Base-by-base conservation (phyloP, 768 basidiomycete genomes). In the Bullera alba region DNA sequence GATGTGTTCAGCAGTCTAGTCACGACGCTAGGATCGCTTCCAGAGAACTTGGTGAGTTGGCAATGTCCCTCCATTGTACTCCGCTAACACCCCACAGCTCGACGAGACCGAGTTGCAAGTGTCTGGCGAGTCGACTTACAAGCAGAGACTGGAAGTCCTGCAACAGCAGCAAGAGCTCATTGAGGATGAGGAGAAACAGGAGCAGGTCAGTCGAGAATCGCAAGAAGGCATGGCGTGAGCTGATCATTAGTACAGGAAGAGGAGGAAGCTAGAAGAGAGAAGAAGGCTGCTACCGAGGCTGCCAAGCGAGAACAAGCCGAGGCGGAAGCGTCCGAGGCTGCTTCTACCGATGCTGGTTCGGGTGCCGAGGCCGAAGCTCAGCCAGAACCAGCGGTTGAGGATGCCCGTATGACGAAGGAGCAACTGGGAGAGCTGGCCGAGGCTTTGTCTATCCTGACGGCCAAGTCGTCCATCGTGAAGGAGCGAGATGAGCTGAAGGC, bases 91-190 rank as follows among this genome's bases (percentile, higher is more conserved):
- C 42, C 30, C 49, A 23, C 58, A 96, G 92, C 80, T 97, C 38
- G 96, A 87, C 72, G 95, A 97, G 77, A 89, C 95, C 7, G 95
- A 97, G 70, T 80, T 97, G 43, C 87, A 92, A 73, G 93, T 97
- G 21, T 87, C 91, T 59, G 87, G 85, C 21, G 92, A 93, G 34
- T 89, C 90, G 19, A 57, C 73, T 3, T 96, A 95, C 80, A 93
- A 95, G 77, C 88, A 97, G 77, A 95, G 93, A 74, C 80, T 99
- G 48, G 95, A 97, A 56, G 93, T 99, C 22, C 76, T 99, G 69
- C 89, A 95, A 63, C 88, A 99, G 63, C 95, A 99, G 73, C 88
- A 99, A 70, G 95, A 99, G 72, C 87, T 99, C 54, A 99, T 99
- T 69, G 92, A 99, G 69, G 95, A 99, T 71, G 95, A 99, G 74